Evolutionary conservation across 495 filamentous ascomycete genomes (phyloP), one percentile per base, ranked within the genome.

Genomic region (Aspergillus ostianus): DNA sequence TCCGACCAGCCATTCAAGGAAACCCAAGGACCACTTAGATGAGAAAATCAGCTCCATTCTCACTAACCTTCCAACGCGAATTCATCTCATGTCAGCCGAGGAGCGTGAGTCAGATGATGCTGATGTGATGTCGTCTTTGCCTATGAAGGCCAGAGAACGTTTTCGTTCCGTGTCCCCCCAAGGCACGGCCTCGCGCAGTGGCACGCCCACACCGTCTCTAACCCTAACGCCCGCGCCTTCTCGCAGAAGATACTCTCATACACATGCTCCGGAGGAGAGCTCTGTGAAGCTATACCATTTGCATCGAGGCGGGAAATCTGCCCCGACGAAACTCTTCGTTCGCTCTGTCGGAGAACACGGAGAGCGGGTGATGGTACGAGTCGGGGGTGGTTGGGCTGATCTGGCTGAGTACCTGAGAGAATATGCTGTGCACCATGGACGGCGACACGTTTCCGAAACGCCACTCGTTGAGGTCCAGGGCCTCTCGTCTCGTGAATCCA

Each of bases 281-380:
- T 92, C 90, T 55, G 91, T 96, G 57, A 91, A 91, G 69, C 82
- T 97, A 2, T 98, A 97, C 64, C 93, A 98, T 73, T 84, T 98
- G 21, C 89, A 90, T n/a, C 87, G 92, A 36, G 82, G 85, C 46
- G 90, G 87, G 6, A 90, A 90, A 48, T 85, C 92, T 59, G 82
- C 88, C 26, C 94, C 94, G 0, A 92, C 94, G 62, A 97, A 96
- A 71, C 83, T 98, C 2, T 94, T 93, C 67, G 91, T 98, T 26
- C 88, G 94, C 0, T 85, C 91, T 15, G 92, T 98, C 1, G 94
- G 94, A 41, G 91, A 95, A 70, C 80, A 85, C 29, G 88, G 89
- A n/a, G 91, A 96, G 70, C 85, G 94, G 27, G 92, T 98, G 48
- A 97, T 98, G 92, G 95, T 97, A 9, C 88, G 94, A 56, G 91